Evolutionary conservation across 2,329 filamentous ascomycete genomes (phyloP).

Genomic region (Fusarium sarcochroum): DNA sequence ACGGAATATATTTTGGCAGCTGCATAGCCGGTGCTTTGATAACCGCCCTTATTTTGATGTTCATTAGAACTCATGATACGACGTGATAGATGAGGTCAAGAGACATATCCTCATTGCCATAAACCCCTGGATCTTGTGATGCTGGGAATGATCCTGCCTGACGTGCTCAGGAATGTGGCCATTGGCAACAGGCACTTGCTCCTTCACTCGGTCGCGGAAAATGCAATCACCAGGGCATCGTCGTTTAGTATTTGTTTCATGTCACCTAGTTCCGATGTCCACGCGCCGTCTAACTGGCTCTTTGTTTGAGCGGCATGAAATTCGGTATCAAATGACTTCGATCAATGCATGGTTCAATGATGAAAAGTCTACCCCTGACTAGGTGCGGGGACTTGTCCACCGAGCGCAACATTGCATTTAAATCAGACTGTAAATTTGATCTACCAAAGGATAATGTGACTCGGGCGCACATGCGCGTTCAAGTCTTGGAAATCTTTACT

Average conservation of each 20-base stretch:
- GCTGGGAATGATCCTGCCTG: background rate
- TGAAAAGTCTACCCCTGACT: background rate
- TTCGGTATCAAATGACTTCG: background rate
- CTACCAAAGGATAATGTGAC: no score
- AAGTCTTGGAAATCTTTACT: no score
- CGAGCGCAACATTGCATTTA: slow-evolving; percentile 12
- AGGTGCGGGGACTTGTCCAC: slow-evolving; percentile 10
- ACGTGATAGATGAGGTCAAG: no score
- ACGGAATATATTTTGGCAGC: background rate
- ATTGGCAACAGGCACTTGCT: slow-evolving; percentile 7
- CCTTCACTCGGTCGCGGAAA: background rate
- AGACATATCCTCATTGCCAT: no score
- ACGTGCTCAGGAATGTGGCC: slow-evolving; percentile 1
- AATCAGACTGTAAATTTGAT: no score
- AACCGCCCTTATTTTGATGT: background rate
- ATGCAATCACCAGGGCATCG: background rate
- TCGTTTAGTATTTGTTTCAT: slow-evolving; percentile 1
- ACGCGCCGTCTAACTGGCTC: background rate
- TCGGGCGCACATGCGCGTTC: no score
- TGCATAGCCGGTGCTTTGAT: background rate
- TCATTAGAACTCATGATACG: background rate
- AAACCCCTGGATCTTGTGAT: slow-evolving; percentile 2
- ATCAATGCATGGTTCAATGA: background rate
- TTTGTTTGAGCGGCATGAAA: slow-evolving; percentile 2
- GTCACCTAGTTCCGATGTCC: background rate